Evolutionary conservation across 306 rosid species (phyloP).

Genomic region (Vigna trinervia): DNA sequence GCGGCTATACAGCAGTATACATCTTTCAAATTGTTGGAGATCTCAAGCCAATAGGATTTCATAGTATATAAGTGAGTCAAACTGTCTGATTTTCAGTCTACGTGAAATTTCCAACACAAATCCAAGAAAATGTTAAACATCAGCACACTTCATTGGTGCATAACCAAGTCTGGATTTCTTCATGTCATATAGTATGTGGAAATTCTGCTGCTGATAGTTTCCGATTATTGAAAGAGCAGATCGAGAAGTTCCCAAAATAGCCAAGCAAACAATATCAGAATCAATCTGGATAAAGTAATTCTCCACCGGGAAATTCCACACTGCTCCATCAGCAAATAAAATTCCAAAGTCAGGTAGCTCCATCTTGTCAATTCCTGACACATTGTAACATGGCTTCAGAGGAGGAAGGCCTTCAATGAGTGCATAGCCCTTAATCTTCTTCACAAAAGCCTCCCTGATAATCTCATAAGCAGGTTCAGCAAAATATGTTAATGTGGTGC

Average conservation of each 20-base stretch:
- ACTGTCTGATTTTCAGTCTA: no score
- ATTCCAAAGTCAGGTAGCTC: constrained; percentile 88
- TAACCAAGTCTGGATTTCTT: constrained; percentile 88
- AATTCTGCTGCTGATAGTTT: constrained; percentile 98
- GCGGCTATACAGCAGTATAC: constrained; percentile 38
- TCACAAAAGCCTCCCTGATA: constrained; percentile 70
- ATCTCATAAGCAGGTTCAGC: constrained; percentile 81
- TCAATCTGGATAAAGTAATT: constrained; percentile 88
- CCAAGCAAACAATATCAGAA: constrained; percentile 77
- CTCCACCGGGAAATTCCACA: constrained; percentile 90
- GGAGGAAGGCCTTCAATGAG: constrained; percentile 66
- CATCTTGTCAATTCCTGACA: constrained; percentile 71
- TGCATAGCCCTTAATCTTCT: constrained; percentile 65
- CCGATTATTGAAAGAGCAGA: constrained; percentile 87
- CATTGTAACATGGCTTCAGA: constrained; percentile 90
- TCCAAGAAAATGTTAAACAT: constrained; percentile 54
- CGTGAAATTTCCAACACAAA: no score
- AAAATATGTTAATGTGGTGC: constrained; percentile 92
- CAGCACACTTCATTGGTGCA: constrained; percentile 91
- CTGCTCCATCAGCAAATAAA: constrained; percentile 77
- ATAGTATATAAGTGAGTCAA: no score
- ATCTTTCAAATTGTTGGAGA: not conserved
- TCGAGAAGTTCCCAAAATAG: constrained; percentile 74
- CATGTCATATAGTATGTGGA: constrained; percentile 81
- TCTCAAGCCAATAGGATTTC: no score